Evolutionary conservation across 345 rosid genomes (phyloP).

Genomic region (Aquilaria sinensis): DNA sequence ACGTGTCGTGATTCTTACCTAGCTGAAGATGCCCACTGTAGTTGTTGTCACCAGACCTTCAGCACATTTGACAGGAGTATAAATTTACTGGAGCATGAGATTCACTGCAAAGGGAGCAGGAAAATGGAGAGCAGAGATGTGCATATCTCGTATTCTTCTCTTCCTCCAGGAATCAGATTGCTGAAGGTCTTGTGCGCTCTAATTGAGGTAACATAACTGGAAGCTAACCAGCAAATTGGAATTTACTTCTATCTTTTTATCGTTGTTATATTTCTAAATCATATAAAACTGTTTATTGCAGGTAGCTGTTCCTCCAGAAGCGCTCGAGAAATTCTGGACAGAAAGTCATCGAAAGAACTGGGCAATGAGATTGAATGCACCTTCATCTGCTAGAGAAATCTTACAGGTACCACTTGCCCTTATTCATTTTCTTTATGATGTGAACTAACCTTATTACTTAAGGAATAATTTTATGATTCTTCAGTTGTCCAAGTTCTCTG

Average conservation of each 20-base stretch:
- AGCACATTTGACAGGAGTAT: constrained; percentile 22
- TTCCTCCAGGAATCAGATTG: constrained; percentile 69
- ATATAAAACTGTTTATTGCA: constrained; percentile 16
- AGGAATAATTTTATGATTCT: neutral
- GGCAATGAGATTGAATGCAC: constrained; percentile 50
- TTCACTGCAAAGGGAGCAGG: constrained; percentile 37
- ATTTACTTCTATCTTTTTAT: neutral
- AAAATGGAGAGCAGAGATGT: constrained; percentile 24
- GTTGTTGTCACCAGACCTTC: constrained; percentile 62
- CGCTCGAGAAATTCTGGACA: constrained; percentile 67
- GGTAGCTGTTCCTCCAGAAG: constrained; percentile 78
- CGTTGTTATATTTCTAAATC: neutral
- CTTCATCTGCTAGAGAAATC: constrained; percentile 61
- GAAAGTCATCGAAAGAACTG: constrained; percentile 46
- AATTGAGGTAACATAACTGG: constrained; percentile 55
- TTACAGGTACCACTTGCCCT: constrained; percentile 44
- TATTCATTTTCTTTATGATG: too few species aligned
- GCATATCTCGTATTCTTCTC: constrained; percentile 32
- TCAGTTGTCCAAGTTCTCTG: neutral
- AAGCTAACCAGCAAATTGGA: neutral
- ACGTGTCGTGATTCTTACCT: constrained; percentile 47
- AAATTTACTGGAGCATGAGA: constrained; percentile 30
- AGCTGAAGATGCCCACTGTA: constrained; percentile 50
- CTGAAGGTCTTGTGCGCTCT: constrained; percentile 56
- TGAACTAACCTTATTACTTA: too few species aligned